Base-by-base conservation (phyloP, 169 alveolate genomes). In the Plasmodium knowlesi region DNA sequence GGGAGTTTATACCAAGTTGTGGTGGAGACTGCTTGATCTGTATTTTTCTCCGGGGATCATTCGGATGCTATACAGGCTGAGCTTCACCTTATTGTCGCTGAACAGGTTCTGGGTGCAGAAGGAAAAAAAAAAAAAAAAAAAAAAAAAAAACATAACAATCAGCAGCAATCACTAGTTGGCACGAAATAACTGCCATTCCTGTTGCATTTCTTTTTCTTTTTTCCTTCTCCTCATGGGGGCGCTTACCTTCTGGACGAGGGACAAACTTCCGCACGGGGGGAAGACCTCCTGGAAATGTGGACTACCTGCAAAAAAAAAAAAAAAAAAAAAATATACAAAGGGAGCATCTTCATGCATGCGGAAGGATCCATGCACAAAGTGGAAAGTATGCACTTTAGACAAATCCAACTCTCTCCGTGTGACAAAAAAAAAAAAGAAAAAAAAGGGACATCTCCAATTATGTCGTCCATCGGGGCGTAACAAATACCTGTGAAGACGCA, bases 1-100 rank as follows among this genome's bases (percentile, higher is more conserved):
- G 30, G 41, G 14, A 67, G 37, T 39, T 50, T 84, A 84, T 84
- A 84, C 93, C 82, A 84, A 84, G 22, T 41, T 46, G 22, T 50
- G 78, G 30, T 84, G 41, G 67, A 72, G 41, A 25, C 85, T 84
- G 67, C 39, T 9, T 9, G 83, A 72, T 8, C 46, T 46, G 67
- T 32, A 74, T 34, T 30, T 19, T 67, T 73, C 84, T 39, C 41
- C 5, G 19, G 84, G 83, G 5, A 10, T 32, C 19, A 84, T 84
- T 25, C 74, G 34, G 50, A 84, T 54, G 41, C 83, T 72, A 54
- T 73, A 84, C 25, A 84, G 12, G 34, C 25, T 84, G 19, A 84
- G 32, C 67, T 84, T 57, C 30, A 73, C 16, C 53, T 84, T 73
- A 37, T 73, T 53, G 57, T 50, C 54, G 32, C 16, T 28, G 9